phyloP scores from a whole-genome alignment of 169 alveolate species.

The Eimeria acervulina region DNA sequence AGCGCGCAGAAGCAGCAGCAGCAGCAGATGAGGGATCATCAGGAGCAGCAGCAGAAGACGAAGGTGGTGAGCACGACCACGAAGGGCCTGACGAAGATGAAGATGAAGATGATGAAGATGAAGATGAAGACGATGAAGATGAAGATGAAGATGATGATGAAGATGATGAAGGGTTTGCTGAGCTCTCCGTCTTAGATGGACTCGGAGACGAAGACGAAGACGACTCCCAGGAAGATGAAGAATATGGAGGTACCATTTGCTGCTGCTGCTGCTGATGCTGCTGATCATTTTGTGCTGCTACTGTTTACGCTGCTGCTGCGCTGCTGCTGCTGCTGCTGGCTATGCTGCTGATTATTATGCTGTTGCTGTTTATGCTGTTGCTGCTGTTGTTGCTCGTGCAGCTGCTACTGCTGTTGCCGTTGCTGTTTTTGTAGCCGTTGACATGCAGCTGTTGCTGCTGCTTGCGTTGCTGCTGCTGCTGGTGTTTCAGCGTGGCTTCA shows the following conservation, averaged over 20 bases:
- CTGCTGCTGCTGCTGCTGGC: no score
- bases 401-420: not conserved
- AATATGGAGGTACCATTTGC: not conserved
- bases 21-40: not conserved
- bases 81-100: constrained; percentile 62
- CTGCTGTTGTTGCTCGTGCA: not conserved
- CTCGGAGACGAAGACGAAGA: constrained; percentile 65
- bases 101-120: constrained; percentile 56
- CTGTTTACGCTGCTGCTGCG: not conserved
- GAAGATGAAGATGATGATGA: constrained; percentile 3
- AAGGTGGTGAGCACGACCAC: constrained; percentile 29
- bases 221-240: constrained; percentile 23
- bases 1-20: constrained; percentile 23
- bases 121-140: not conserved
- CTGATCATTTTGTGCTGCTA: not conserved
- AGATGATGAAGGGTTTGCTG: constrained; percentile 43
- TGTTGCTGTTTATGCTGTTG: not conserved
- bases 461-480: not conserved
- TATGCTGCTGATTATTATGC: no score
- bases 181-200: constrained; percentile 2
- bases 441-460: no score
- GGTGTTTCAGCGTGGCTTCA: not conserved
- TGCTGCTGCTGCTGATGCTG: not conserved
- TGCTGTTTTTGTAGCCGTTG: no score
- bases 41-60: constrained; percentile 8